Evolutionary conservation across 169 alveolate genomes (phyloP).

Genomic region (Cryptosporidium ryanae): DNA sequence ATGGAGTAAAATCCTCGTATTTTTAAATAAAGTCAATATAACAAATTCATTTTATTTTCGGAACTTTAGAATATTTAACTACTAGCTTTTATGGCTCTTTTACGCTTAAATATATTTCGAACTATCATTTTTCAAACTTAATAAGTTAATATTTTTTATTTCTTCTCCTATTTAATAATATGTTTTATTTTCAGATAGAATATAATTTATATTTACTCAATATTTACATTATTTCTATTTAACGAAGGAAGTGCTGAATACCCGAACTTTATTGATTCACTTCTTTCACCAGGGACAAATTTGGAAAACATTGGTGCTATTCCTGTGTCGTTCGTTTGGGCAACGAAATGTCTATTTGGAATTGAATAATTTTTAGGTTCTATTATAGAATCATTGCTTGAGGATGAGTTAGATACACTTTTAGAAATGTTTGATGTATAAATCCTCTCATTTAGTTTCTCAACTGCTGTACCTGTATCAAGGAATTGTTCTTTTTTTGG

Average conservation of each 20-base stretch:
- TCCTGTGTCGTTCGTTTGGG: constrained; percentile 36
- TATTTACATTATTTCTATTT: not conserved
- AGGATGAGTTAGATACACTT: not conserved
- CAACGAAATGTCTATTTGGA: not conserved
- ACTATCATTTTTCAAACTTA: not conserved
- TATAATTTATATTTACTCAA: not conserved
- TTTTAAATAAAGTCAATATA: not conserved
- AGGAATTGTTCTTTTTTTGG: constrained; percentile 1
- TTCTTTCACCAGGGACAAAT: constrained; percentile 27
- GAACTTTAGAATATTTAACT: not conserved
- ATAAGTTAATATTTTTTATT: not conserved
- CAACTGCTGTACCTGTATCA: not conserved
- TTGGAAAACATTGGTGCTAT: constrained; percentile 62
- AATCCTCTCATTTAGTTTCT: no score
- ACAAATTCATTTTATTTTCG: not conserved
- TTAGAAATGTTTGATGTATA: no score
- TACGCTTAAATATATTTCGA: not conserved
- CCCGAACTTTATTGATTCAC: constrained; percentile 45
- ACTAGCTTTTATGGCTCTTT: not conserved
- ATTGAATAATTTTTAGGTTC: not conserved
- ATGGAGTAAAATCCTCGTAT: not conserved
- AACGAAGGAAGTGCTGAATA: constrained; percentile 41
- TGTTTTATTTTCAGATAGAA: not conserved
- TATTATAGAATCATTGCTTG: not conserved
- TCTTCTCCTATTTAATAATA: not conserved